A percentile compares a stretch with the other conserved stretches of the same genome.
Evolutionary conservation across 345 rosid species (phyloP).

Genomic region (Populus alba): DNA sequence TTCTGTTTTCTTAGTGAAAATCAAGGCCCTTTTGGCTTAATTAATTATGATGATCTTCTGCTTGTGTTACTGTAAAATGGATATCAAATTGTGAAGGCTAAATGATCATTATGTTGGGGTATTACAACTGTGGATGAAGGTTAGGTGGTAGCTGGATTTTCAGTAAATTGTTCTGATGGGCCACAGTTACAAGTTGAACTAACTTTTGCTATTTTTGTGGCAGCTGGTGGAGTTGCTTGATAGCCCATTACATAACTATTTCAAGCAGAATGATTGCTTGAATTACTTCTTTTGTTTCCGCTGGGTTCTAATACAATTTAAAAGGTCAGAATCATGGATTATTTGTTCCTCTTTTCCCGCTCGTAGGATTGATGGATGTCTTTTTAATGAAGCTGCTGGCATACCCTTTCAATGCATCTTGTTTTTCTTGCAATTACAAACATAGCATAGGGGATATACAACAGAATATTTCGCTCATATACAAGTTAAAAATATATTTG

Average conservation of each 20-base stretch:
- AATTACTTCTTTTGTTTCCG: constrained; percentile 99
- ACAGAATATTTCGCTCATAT: background rate
- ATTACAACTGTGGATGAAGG: background rate
- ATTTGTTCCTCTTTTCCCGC: background rate
- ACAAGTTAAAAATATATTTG: background rate
- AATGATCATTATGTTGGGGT: background rate
- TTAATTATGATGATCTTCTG: background rate
- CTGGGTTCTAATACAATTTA: constrained; percentile 93
- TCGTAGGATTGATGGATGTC: background rate
- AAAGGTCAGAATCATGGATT: constrained; percentile 55
- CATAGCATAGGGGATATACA: background rate
- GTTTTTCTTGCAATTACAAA: background rate
- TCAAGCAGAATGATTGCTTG: constrained; percentile 92
- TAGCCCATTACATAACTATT: constrained; percentile 78
- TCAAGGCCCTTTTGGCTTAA: background rate
- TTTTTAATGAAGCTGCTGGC: background rate
- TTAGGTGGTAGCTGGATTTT: background rate
- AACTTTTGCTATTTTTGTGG: constrained; percentile 19
- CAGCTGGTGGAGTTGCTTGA: constrained; percentile 97
- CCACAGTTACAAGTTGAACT: background rate
- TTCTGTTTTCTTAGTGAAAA: background rate
- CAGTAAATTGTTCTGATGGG: background rate
- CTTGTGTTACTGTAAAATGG: background rate
- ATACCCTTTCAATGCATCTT: background rate
- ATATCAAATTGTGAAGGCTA: background rate